Conservation (phyloP, 2,329 filamentous ascomycete species). For the Ophiostoma populinum region DNA sequence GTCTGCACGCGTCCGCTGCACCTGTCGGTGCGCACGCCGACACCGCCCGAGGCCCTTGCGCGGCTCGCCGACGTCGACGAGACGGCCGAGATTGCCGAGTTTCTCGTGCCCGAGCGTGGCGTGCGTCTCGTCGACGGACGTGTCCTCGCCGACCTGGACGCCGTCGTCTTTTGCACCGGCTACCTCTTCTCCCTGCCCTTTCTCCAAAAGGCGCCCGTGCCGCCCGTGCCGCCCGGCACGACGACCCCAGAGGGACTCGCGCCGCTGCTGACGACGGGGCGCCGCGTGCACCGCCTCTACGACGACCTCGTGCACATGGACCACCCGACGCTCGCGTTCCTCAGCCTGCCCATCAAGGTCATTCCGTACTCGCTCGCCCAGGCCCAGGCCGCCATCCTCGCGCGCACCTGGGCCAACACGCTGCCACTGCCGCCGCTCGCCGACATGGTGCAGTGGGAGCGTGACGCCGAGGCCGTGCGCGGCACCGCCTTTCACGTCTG, state of each 20-base stretch:
- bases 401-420: constrained; percentile 59
- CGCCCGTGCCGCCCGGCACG: neutral
- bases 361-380: constrained; percentile 77
- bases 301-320: constrained; percentile 62
- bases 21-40: constrained; percentile 40
- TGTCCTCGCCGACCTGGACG: constrained; percentile 51
- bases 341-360: constrained; percentile 60
- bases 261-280: constrained; percentile 46
- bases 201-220: constrained; percentile 18
- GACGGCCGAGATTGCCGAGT: constrained; percentile 41
- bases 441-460: constrained; percentile 58
- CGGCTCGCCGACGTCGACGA: constrained; percentile 29
- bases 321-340: constrained; percentile 63
- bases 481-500: constrained; percentile 30
- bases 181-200: constrained; percentile 81
- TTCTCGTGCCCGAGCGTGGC: constrained; percentile 32
- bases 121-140: constrained; percentile 48
- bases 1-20: constrained; percentile 44
- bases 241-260: constrained; percentile 15
- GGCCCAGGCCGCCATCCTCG: constrained; percentile 59
- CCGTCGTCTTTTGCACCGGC: constrained; percentile 73
- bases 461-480: constrained; percentile 31
- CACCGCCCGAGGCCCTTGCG: constrained; percentile 25
- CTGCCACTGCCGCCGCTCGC: constrained; percentile 36
- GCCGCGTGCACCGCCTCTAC: constrained; percentile 54